Base-by-base conservation (phyloP, 2,329 filamentous ascomycete genomes). In the Alternaria rosae region DNA sequence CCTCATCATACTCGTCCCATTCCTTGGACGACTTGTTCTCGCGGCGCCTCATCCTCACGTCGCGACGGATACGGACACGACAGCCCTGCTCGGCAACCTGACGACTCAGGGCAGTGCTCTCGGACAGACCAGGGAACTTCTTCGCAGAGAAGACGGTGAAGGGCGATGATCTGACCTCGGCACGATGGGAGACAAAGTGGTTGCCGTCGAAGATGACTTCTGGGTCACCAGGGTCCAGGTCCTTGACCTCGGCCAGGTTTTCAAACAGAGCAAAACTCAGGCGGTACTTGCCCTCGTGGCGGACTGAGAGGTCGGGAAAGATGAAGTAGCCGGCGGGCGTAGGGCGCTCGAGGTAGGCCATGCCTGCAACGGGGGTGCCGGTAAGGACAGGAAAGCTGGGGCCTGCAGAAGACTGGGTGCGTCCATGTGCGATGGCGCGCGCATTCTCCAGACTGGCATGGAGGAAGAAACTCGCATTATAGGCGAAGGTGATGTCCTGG, bases 401-500 rank as follows among this genome's bases (percentile, higher is more conserved):
- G 6, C 47, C 87, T 11, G 91, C 87, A n/a, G 88, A 28, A 7
- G 78, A 57, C 85, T 86, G 12, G 89, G 88, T 88, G 68, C 93
- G 91, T 53, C 91, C 92, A 61, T 93, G 91, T 17, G 93, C 93
- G 62, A 97, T 91, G 28, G 89, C 88, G 38, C 94, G 91, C 26
- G 93, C 91, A 71, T 92, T 89, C 76, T 97, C 93, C 61, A 99
- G 85, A 6, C 93, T 97, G 54, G 94, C 75, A 74, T 93, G 98
- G 42, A 98, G 89, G 82, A 99, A 98, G 86, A 98, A 98, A 81
- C 97, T 97, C 76, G 94, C 94, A 76, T 97, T 94, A 84, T 97
- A 97, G 61, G 89, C 87, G 74, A 97, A 97, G 2, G 95, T 98
- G 73, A 89, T 84, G 25, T 89, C 87, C 58, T 84, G 84, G 65